These are phyloP conservation scores for Takashimella tepidaria DNA, from an alignment of 1,284 basidiomycete species.

Conservation along the genomic window DNA sequence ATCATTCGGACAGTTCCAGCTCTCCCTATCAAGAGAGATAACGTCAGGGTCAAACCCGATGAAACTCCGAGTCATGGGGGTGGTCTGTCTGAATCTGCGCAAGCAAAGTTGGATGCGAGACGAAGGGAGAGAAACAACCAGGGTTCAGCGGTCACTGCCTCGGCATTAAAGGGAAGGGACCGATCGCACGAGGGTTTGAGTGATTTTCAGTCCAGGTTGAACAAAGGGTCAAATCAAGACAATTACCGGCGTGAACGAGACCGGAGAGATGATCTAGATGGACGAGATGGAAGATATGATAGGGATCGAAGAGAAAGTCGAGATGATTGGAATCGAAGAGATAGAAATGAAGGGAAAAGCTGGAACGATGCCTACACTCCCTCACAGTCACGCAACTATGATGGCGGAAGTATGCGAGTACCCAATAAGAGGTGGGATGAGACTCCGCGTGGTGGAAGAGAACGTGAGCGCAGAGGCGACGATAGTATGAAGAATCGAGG, in stretches of 20 bases:
- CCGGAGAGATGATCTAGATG: slow-evolving; percentile 10
- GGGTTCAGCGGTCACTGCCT: slow-evolving; percentile 22
- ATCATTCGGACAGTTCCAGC: slow-evolving; percentile 74
- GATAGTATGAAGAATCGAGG: slow-evolving; percentile 18
- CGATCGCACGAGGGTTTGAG: slow-evolving; percentile 34
- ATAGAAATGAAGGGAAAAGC: slow-evolving; percentile 23
- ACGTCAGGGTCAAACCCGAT: slow-evolving; percentile 67
- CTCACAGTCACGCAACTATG: background rate
- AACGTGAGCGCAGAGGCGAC: slow-evolving; percentile 14
- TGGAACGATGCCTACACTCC: slow-evolving; percentile 57
- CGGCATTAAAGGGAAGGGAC: slow-evolving; percentile 19
- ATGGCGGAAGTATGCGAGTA: slow-evolving; percentile 68
- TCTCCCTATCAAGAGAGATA: slow-evolving; percentile 55
- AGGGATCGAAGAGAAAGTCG: slow-evolving; percentile 3
- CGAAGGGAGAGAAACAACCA: slow-evolving; percentile 60
- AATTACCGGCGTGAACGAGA: slow-evolving; percentile 4
- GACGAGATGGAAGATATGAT: slow-evolving; percentile 16
- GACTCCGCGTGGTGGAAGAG: slow-evolving; percentile 61
- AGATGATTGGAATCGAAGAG: slow-evolving; percentile 11
- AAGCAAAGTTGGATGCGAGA: slow-evolving; percentile 68
- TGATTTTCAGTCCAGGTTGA: slow-evolving; percentile 46
- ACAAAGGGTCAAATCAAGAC: slow-evolving; percentile 53
- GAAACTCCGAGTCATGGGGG: slow-evolving; percentile 93
- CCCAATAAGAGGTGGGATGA: slow-evolving; percentile 87
- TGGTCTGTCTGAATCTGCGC: slow-evolving; percentile 71